Base-by-base conservation (phyloP, 1,284 basidiomycete genomes). In the Ceratorhiza oryzae-sativae region DNA sequence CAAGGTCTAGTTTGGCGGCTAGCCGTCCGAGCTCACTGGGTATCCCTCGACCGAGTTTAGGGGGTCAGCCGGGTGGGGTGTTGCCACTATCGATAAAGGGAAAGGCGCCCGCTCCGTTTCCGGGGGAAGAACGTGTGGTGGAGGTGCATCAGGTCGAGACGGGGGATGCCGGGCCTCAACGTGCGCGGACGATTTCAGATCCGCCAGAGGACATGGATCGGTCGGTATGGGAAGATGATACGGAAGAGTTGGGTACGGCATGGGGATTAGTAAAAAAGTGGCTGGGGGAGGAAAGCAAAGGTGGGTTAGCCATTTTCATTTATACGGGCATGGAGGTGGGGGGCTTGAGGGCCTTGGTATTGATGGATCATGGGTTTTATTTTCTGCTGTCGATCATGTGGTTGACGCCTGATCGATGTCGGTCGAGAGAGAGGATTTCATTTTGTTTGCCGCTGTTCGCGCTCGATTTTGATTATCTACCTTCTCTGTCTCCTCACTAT, bases 141-240 rank as follows among this genome's bases (percentile, higher is more conserved):
- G 34, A 59, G 34, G 56, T 59, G 34, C 56, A 41, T 41, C 56
- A 59, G 56, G 8, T 59, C 10, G 34, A 59, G 18, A 25, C 39
- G 20, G 56, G 56, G n/a, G 56, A 30, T 10, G 12, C 23, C 32
- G 39, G 36, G n/a, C 20, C 42, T 8, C 25, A 49, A n/a, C 49
- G 63, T 9, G 49, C 51, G 25, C 32, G 63, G 4, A 55, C 63
- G 23, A 68, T 68, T 36, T 68, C 63, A 23, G 56, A 34, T 41
- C 20, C 34, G 34, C 48, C 63, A 13, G 49, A 13, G 41, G 63
- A 68, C 8, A 68, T 68, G 63, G 34, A 49, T 56, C 63, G 63
- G 23, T 68, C 63, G n/a, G 63, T 68, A 12, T 68, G 63, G 63
- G 63, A 68, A 41, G 63, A 68, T 39, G 63, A 68, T 25, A 30